These are phyloP conservation scores for Erysimum cheiri DNA, from an alignment of 441 rosid species.

Conservation along the genomic window DNA sequence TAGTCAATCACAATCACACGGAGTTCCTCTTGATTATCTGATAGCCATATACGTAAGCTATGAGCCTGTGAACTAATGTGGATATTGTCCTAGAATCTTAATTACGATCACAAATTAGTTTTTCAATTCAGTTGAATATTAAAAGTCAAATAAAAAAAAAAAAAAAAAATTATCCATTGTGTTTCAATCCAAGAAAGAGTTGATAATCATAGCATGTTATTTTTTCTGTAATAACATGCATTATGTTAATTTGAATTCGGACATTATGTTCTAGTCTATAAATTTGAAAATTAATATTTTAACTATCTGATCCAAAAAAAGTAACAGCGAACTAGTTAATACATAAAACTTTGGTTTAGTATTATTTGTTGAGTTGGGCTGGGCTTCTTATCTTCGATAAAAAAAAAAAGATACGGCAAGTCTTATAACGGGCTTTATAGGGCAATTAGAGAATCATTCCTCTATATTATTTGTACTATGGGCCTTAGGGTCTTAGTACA, in stretches of 20 bases:
- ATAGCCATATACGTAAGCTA: neutral
- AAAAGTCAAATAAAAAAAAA: neutral
- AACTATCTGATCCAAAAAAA: neutral
- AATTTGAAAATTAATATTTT: neutral
- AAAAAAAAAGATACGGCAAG: neutral
- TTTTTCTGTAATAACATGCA: neutral
- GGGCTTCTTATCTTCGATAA: neutral
- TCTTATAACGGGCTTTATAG: neutral
- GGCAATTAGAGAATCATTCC: neutral
- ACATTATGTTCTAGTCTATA: neutral
- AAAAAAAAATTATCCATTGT: neutral
- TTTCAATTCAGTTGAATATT: neutral
- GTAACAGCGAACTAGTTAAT: too few species aligned
- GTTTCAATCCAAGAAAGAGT: neutral
- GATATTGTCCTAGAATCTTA: neutral
- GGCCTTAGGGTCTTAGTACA: slow-evolving; percentile 23
- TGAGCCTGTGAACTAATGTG: neutral
- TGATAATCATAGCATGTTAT: neutral
- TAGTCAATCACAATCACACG: neutral
- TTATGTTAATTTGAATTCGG: neutral
- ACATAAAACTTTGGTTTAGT: neutral
- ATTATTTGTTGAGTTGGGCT: neutral
- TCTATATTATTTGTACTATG: too few species aligned
- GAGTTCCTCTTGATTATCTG: neutral
- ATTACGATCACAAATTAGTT: neutral